Conservation (phyloP, 768 basidiomycete species). For the Hericium alpestre region DNA sequence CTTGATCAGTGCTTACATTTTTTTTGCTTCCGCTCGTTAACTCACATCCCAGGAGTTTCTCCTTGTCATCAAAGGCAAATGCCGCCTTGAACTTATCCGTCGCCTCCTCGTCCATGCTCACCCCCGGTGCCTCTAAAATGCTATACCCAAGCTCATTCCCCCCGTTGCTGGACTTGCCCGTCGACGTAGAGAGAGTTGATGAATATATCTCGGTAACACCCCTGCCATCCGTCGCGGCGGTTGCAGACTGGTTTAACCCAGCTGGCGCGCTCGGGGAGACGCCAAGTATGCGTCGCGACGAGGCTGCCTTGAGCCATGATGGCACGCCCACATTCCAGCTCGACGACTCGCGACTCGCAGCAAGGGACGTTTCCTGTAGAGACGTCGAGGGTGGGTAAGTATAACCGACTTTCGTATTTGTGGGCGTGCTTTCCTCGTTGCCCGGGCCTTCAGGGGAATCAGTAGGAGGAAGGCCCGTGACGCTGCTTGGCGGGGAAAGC, state of each 20-base stretch:
- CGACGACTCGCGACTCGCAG: conserved; percentile 5
- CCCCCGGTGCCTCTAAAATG: conserved; percentile 66
- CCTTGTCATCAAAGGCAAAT: conserved; percentile 86
- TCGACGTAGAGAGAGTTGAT: conserved; percentile 20
- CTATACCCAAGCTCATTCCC: conserved; percentile 40
- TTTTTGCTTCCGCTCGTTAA: conserved; percentile 11
- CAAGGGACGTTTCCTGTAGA: neutral
- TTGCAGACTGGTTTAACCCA: neutral
- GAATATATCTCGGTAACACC: conserved; percentile 22
- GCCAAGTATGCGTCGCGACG: conserved; percentile 5
- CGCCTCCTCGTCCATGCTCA: conserved; percentile 48
- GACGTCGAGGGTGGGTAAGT: conserved; percentile 11
- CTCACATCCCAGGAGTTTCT: conserved; percentile 81
- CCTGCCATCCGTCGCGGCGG: conserved; percentile 4
- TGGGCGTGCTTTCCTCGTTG: conserved; percentile 1
- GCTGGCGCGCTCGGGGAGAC: neutral
- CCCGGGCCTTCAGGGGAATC: neutral
- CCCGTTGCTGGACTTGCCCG: conserved; percentile 13
- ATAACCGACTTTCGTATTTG: conserved; percentile 1
- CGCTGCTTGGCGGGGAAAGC: neutral
- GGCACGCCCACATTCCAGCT: conserved; percentile 12
- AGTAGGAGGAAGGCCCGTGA: neutral
- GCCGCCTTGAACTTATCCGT: conserved; percentile 66
- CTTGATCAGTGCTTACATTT: conserved; percentile 4
- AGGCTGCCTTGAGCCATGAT: conserved; percentile 9